Conservation (phyloP, 2,329 filamentous ascomycete species). For the Cercospora zeae-maydis region DNA sequence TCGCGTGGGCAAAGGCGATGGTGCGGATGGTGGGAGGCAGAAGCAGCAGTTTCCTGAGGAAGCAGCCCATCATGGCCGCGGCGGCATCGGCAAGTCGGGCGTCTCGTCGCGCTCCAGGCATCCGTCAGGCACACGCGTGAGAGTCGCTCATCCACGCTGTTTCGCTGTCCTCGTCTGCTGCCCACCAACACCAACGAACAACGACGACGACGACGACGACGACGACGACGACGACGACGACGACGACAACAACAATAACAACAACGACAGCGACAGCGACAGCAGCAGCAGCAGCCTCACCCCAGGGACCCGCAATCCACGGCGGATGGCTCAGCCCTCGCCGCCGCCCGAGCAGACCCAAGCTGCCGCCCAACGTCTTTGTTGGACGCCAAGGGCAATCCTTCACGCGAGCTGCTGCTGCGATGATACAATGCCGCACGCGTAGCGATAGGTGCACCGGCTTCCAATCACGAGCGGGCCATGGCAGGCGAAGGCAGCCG, state of each 20-base stretch:
- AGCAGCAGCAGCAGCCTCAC: background rate
- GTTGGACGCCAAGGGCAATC: background rate
- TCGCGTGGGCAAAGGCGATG: conserved; percentile 14
- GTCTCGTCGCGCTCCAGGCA: background rate
- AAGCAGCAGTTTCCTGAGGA: conserved; percentile 21
- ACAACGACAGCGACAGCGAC: too few species aligned
- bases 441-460: background rate
- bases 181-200: background rate
- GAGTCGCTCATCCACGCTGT: background rate
- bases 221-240: too few species aligned
- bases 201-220: background rate
- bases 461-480: background rate
- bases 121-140: background rate
- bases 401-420: background rate
- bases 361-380: background rate
- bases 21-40: conserved; percentile 27
- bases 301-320: background rate
- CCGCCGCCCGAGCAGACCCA: background rate
- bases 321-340: background rate
- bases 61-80: conserved; percentile 8
- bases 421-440: background rate
- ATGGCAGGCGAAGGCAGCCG: background rate
- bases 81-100: background rate
- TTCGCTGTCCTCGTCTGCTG: background rate
- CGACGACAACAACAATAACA: too few species aligned